These are phyloP conservation scores for Rhododendron ferrugineum DNA, from an alignment of 148 eudicot species.

Conservation along the genomic window DNA sequence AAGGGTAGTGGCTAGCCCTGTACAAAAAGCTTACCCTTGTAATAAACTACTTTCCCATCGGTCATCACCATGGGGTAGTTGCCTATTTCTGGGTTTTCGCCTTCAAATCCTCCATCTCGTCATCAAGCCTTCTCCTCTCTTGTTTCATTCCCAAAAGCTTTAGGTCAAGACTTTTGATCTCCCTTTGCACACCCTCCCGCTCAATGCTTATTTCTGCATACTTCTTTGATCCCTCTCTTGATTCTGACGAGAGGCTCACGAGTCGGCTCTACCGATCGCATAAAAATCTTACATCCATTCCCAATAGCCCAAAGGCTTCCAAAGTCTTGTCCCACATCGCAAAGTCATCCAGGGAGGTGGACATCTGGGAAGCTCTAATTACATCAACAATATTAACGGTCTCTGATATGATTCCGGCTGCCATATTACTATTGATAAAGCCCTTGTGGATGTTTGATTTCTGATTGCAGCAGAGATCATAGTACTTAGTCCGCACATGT, in stretches of 20 bases:
- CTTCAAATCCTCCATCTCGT: slow-evolving; percentile 18
- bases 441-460: slow-evolving; percentile 32
- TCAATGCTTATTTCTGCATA: slow-evolving; percentile 11
- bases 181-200: slow-evolving; percentile 11
- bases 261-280: slow-evolving; percentile 21
- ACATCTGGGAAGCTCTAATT: slow-evolving; percentile 24
- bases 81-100: background rate
- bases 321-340: slow-evolving; percentile 42
- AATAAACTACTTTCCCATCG: too few species aligned
- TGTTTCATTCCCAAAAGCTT: slow-evolving; percentile 21
- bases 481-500: slow-evolving; percentile 14
- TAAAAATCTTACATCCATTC: slow-evolving; percentile 46
- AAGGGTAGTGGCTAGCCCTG: too few species aligned
- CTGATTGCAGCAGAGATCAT: slow-evolving; percentile 3
- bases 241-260: slow-evolving; percentile 10
- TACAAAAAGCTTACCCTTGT: too few species aligned
- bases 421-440: slow-evolving; percentile 33
- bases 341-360: slow-evolving; percentile 21
- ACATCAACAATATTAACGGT: slow-evolving; percentile 52
- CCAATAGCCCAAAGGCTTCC: slow-evolving; percentile 35
- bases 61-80: too few species aligned
- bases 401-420: slow-evolving; percentile 39
- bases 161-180: slow-evolving; percentile 15
- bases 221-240: slow-evolving; percentile 5
- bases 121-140: slow-evolving; percentile 15